Evolutionary conservation across 192 early-diverging fungal species (phyloP).

Genomic region (Irineochytrium annulatum): DNA sequence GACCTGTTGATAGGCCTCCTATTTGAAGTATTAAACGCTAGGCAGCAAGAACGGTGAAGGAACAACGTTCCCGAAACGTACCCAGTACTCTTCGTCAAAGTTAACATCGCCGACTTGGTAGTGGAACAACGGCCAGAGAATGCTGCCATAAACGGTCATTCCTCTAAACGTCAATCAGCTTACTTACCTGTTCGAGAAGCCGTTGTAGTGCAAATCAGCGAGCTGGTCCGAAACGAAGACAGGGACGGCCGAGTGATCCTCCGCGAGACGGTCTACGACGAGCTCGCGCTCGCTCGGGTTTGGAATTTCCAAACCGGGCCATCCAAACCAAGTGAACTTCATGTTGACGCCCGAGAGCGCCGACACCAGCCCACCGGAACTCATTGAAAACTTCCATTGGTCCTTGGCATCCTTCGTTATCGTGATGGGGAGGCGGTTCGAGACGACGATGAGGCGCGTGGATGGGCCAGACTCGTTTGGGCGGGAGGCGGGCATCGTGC

Average conservation of each 20-base stretch:
- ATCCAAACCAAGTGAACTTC: conserved; percentile 98
- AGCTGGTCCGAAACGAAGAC: conserved; percentile 92
- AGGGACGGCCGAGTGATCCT: conserved; percentile 82
- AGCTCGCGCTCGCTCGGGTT: conserved; percentile 56
- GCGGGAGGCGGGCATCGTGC: no score
- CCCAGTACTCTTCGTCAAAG: conserved; percentile 92
- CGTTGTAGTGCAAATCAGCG: conserved; percentile 96
- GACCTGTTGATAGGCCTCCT: conserved; percentile 88
- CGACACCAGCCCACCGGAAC: conserved; percentile 92
- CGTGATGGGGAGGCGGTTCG: conserved; percentile 95
- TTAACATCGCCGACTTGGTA: conserved; percentile 98
- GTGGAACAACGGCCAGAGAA: conserved; percentile 99
- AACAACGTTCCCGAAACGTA: no score
- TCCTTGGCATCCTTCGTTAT: conserved; percentile 51
- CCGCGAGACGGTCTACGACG: conserved; percentile 66
- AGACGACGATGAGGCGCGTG: conserved; percentile 72
- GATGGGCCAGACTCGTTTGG: no score
- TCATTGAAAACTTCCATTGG: conserved; percentile 75
- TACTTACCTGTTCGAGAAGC: conserved; percentile 81
- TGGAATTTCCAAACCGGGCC: conserved; percentile 70
- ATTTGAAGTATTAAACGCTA: no score
- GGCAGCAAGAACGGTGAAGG: no score
- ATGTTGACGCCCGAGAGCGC: conserved; percentile 91
- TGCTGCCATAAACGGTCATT: conserved; percentile 47
- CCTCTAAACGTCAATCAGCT: not conserved